Conservation (phyloP, 495 filamentous ascomycete genomes). For the Aspergillus asperescens region DNA sequence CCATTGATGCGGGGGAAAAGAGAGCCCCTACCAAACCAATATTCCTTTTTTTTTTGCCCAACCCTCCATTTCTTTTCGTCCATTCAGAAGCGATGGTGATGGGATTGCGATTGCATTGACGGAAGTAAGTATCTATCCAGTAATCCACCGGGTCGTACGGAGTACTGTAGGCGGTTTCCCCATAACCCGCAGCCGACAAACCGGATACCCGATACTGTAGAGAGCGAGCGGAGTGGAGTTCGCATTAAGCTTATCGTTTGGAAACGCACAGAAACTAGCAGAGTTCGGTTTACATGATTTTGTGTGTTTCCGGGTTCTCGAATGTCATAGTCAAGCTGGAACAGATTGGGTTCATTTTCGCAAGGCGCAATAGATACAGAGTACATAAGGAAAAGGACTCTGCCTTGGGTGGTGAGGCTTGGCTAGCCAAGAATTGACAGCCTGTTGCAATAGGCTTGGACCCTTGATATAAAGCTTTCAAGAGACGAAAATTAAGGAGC, state of each 20-base stretch:
- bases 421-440: neutral
- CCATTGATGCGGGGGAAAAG: constrained; percentile 1
- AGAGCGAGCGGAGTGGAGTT: neutral
- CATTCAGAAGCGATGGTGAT: neutral
- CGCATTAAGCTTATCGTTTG: constrained; percentile 4
- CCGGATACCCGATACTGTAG: neutral
- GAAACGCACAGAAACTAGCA: neutral
- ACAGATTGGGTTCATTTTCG: neutral
- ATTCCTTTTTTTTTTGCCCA: neutral
- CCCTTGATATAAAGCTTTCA: constrained; percentile 2
- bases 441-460: neutral
- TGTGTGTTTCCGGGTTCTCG: neutral
- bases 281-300: neutral
- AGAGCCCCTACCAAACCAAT: neutral
- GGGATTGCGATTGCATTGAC: too few species aligned
- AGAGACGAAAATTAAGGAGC: neutral
- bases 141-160: constrained; percentile 7
- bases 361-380: too few species aligned
- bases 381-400: too few species aligned
- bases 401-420: neutral
- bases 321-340: neutral
- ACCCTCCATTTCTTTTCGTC: too few species aligned
- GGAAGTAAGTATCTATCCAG: constrained; percentile 2
- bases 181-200: neutral
- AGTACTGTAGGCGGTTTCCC: neutral